Percentiles rank a stretch among this genome's conserved stretches.
phyloP scores from a whole-genome alignment of 331 rosid species.

The Malus hybrid region DNA sequence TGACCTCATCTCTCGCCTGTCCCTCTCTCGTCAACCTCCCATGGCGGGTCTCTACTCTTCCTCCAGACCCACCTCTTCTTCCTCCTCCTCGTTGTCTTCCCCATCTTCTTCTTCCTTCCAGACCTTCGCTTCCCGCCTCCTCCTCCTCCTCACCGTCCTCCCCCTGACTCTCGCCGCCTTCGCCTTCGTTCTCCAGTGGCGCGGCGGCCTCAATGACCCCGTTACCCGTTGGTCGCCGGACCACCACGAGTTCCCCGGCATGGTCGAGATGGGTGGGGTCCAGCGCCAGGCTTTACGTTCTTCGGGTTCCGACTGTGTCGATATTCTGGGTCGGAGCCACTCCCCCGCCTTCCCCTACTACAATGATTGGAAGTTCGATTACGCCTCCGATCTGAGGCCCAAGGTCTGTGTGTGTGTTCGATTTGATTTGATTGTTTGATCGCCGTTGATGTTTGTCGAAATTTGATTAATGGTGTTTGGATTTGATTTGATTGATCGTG shows the following conservation, averaged over 20 bases:
- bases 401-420: conserved; percentile 37
- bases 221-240: conserved; percentile 70
- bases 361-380: conserved; percentile 55
- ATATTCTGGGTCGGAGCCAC: conserved; percentile 33
- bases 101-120: conserved; percentile 23
- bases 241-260: conserved; percentile 65
- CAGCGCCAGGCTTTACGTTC: conserved; percentile 24
- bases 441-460: not conserved
- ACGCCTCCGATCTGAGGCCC: conserved; percentile 54
- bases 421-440: not conserved
- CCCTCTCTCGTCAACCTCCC: conserved; percentile 7
- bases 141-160: conserved; percentile 55
- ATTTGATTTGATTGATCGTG: not conserved
- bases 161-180: conserved; percentile 71
- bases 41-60: conserved; percentile 75
- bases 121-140: conserved; percentile 45
- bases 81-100: not conserved
- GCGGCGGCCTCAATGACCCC: conserved; percentile 80
- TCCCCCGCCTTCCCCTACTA: conserved; percentile 65
- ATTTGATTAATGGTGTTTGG: not conserved
- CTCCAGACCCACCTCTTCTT: conserved; percentile 29
- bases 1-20: not conserved
- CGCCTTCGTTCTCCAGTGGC: conserved; percentile 95
- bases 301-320: conserved; percentile 47
- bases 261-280: conserved; percentile 19